phyloP scores from a whole-genome alignment of 768 basidiomycete species.

The Strobilomyces confusus region DNA sequence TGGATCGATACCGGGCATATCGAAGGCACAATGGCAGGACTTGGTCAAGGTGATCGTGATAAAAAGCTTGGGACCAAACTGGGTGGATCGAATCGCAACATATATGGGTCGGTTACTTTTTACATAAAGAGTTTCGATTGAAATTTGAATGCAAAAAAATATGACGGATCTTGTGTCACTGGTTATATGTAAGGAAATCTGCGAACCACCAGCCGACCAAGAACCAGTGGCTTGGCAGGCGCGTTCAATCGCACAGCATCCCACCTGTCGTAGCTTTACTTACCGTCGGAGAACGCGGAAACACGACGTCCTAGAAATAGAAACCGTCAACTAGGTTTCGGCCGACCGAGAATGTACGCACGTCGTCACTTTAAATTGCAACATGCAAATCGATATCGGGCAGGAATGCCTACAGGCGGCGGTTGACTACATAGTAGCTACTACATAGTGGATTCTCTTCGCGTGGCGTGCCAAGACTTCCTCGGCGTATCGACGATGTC shows the following conservation, averaged over 20 bases:
- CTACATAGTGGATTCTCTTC: not conserved
- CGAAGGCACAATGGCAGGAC: not conserved
- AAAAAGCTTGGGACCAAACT: too few relatives aligned
- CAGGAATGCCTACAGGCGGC: not conserved
- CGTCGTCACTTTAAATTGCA: not conserved
- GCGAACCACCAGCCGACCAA: too few relatives aligned
- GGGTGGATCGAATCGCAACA: too few relatives aligned
- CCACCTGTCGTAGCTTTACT: not conserved
- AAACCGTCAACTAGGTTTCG: conserved; percentile 1
- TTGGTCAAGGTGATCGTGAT: not conserved
- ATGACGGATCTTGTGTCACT: too few relatives aligned
- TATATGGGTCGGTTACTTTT: too few relatives aligned
- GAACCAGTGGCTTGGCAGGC: not conserved
- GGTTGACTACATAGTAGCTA: not conserved
- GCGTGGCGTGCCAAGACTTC: not conserved
- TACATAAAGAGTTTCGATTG: too few relatives aligned
- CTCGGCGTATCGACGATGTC: not conserved
- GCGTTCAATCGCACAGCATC: not conserved
- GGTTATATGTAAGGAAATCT: too few relatives aligned
- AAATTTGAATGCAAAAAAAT: not conserved
- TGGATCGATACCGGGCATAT: conserved; percentile 17
- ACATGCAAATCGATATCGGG: not conserved
- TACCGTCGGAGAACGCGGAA: not conserved
- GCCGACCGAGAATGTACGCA: not conserved
- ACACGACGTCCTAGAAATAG: not conserved